Evolutionary conservation across 2,329 filamentous ascomycete genomes (phyloP).

Genomic region (Fusarium incarnatum): DNA sequence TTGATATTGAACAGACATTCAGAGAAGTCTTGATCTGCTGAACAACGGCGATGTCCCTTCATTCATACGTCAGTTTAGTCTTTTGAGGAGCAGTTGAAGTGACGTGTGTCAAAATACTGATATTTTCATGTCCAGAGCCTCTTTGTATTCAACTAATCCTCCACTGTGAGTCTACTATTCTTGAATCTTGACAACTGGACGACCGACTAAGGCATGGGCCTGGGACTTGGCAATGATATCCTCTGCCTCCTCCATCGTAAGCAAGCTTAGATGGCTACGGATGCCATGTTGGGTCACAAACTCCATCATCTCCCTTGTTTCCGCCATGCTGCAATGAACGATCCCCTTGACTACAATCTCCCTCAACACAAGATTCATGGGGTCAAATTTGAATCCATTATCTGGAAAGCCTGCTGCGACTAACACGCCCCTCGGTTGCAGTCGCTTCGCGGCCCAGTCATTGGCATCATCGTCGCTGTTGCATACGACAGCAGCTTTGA

Average conservation of each 20-base stretch:
- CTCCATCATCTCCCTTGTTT: conserved; percentile 26
- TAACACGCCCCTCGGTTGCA: conserved; percentile 26
- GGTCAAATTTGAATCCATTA: conserved; percentile 33
- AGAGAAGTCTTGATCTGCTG: neutral
- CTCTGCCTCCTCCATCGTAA: conserved; percentile 30
- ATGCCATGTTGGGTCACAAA: conserved; percentile 24
- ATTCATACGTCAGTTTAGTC: neutral
- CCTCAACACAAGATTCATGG: conserved; percentile 27
- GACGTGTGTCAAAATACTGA: neutral
- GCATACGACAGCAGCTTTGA: conserved; percentile 32
- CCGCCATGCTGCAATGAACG: conserved; percentile 31
- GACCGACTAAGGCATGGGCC: conserved; percentile 14
- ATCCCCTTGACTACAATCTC: conserved; percentile 33
- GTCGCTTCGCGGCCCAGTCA: conserved; percentile 31
- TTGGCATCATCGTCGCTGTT: conserved; percentile 28
- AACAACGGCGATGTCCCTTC: neutral
- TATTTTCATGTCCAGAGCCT: neutral
- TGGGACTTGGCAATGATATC: conserved; percentile 12
- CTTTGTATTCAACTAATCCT: neutral
- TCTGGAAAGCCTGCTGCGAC: conserved; percentile 34
- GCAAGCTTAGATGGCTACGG: conserved; percentile 24
- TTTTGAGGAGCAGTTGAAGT: neutral
- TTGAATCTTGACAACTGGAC: conserved; percentile 24
- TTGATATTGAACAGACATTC: neutral
- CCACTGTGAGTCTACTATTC: neutral